These are phyloP conservation scores for Leucocoprinus leucothites DNA, from an alignment of 768 basidiomycete genomes.

Conservation along the genomic window DNA sequence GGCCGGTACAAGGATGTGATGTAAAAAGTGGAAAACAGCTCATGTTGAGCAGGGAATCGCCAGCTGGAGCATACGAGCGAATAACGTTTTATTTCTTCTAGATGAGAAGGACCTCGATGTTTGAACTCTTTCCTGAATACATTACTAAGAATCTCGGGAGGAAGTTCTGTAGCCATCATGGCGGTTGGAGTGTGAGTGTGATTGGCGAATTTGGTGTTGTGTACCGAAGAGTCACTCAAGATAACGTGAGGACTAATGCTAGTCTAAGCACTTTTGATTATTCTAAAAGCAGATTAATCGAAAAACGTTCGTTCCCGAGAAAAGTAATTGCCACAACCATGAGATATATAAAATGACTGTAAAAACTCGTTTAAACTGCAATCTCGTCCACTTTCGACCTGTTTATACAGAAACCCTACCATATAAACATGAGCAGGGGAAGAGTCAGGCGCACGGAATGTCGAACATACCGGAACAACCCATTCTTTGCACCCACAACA, in stretches of 20 bases:
- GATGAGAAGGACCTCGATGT: neutral
- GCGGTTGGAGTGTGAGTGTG: too few relatives aligned
- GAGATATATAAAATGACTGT: neutral
- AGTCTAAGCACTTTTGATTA: too few relatives aligned
- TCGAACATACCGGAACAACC: conserved; percentile 77
- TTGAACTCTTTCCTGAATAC: neutral
- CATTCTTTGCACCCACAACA: conserved; percentile 89
- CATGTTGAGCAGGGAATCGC: neutral
- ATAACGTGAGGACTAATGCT: too few relatives aligned
- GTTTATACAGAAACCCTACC: conserved; percentile 64
- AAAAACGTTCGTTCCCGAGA: neutral
- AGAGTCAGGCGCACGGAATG: conserved; percentile 8
- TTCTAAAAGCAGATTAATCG: too few relatives aligned
- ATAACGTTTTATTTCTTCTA: neutral
- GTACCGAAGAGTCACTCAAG: too few relatives aligned
- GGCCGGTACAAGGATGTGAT: neutral
- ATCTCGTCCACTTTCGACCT: conserved; percentile 70
- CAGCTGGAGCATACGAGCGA: neutral
- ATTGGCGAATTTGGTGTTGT: too few relatives aligned
- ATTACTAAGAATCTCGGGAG: neutral
- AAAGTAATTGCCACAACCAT: neutral
- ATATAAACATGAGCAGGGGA: neutral
- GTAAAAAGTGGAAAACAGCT: neutral
- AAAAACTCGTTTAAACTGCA: conserved; percentile 17
- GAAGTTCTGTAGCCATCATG: neutral